Percentiles rank a stretch among this genome's conserved stretches.
Evolutionary conservation across 2,329 filamentous ascomycete species (phyloP).

Genomic region (Fusarium verrucosum): DNA sequence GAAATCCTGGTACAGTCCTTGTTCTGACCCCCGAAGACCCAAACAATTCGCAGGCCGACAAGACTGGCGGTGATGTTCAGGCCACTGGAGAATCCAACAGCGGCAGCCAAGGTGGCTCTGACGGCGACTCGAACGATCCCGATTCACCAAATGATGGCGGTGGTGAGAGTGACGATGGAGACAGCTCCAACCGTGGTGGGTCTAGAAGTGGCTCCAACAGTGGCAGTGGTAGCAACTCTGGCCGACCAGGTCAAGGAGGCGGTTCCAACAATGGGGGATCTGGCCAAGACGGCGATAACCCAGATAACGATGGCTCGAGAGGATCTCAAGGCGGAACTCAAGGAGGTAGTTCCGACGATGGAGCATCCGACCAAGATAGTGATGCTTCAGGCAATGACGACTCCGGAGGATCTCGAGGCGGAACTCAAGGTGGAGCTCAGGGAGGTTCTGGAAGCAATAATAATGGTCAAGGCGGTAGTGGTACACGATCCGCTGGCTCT

Average conservation of each 20-base stretch:
- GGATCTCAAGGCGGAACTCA: background rate
- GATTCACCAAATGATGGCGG: background rate
- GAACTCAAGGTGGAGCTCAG: background rate
- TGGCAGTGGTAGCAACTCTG: background rate
- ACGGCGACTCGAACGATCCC: background rate
- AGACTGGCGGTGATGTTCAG: background rate
- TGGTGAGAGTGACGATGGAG: background rate
- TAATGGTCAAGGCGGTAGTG: background rate
- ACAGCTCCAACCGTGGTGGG: background rate
- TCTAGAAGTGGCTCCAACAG: background rate
- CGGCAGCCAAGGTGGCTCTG: background rate
- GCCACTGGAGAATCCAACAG: background rate
- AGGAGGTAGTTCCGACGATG: background rate
- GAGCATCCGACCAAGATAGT: background rate
- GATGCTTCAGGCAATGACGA: background rate
- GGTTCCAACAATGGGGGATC: background rate
- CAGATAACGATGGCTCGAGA: background rate
- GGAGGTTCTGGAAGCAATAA: background rate
- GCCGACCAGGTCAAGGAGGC: background rate
- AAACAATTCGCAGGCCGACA: background rate
- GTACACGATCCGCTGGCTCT: background rate
- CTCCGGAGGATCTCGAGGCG: background rate
- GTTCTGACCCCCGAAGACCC: background rate
- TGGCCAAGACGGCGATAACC: background rate
- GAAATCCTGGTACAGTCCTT: constrained; percentile 22